Evolutionary conservation across 2,329 filamentous ascomycete genomes (phyloP).

Genomic region (Epichloe scottii): DNA sequence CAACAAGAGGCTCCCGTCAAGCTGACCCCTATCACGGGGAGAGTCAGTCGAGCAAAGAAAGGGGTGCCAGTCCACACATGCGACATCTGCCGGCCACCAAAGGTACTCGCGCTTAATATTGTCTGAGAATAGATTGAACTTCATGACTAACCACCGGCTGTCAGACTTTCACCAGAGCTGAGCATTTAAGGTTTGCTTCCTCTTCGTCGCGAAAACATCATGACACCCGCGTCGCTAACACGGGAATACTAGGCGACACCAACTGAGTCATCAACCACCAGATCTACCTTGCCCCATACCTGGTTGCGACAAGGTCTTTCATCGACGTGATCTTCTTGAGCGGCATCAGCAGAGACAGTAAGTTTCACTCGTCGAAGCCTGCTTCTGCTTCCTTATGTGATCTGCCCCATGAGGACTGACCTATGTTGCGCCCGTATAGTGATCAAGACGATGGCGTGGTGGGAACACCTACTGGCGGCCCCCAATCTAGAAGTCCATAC

Average conservation of each 20-base stretch:
- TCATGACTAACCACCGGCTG: background rate
- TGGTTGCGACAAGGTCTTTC: slow-evolving; percentile 44
- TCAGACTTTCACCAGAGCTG: slow-evolving; percentile 49
- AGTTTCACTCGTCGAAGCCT: slow-evolving; percentile 7
- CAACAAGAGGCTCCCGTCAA: slow-evolving; percentile 31
- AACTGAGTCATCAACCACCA: slow-evolving; percentile 45
- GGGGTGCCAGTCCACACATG: slow-evolving; percentile 45
- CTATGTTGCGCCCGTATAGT: slow-evolving; percentile 2
- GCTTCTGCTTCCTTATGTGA: background rate
- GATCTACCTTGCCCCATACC: slow-evolving; percentile 36
- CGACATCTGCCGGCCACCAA: slow-evolving; percentile 37
- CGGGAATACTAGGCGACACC: slow-evolving; percentile 36
- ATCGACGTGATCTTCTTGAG: slow-evolving; percentile 46
- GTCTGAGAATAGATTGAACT: too few relatives aligned
- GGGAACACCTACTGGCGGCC: background rate
- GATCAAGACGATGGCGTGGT: slow-evolving; percentile 12
- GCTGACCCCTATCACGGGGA: slow-evolving; percentile 42
- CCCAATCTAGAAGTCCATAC: background rate
- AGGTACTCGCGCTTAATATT: slow-evolving; percentile 25
- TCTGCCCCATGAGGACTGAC: background rate
- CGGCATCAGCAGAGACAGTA: slow-evolving; percentile 36
- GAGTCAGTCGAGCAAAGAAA: slow-evolving; percentile 46
- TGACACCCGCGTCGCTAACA: slow-evolving; percentile 13
- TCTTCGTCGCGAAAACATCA: slow-evolving; percentile 5
- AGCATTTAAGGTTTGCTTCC: slow-evolving; percentile 42